Conservation (phyloP, 495 filamentous ascomycete genomes). For the Cercophora sp. region DNA sequence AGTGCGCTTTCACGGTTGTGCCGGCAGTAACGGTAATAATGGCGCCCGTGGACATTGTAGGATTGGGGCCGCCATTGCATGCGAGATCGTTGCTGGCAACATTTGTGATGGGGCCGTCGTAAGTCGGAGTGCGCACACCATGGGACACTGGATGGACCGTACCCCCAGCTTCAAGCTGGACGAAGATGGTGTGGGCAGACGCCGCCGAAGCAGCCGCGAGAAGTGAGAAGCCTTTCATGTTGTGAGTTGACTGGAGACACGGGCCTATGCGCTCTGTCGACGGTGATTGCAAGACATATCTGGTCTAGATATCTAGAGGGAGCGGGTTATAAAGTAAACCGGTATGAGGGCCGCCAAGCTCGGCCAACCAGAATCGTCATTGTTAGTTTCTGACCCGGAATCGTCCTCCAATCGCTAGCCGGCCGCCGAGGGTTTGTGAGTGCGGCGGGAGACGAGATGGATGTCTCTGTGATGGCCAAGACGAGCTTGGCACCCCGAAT, state of each 20-base stretch:
- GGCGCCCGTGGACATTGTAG: slow-evolving; percentile 38
- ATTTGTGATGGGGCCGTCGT: slow-evolving; percentile 50
- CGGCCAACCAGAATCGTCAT: slow-evolving; percentile 1
- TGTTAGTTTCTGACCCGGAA: slow-evolving; percentile 2
- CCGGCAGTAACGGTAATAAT: slow-evolving; percentile 49
- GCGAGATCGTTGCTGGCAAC: slow-evolving; percentile 47
- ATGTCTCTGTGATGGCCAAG: slow-evolving; percentile 8
- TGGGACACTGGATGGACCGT: slow-evolving; percentile 32
- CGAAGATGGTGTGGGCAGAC: slow-evolving; percentile 54
- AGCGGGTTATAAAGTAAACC: too few species aligned
- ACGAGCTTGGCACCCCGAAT: neutral
- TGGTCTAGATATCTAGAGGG: too few species aligned
- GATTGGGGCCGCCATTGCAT: slow-evolving; percentile 57
- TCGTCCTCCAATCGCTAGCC: slow-evolving; percentile 4
- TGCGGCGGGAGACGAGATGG: neutral
- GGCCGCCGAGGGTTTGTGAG: slow-evolving; percentile 5
- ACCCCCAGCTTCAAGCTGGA: slow-evolving; percentile 41
- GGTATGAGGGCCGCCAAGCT: neutral
- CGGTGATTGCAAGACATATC: too few species aligned
- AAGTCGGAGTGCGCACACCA: slow-evolving; percentile 36
- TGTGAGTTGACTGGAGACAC: slow-evolving; percentile 7
- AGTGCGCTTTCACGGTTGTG: slow-evolving; percentile 44
- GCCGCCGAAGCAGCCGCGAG: slow-evolving; percentile 33
- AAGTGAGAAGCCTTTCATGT: slow-evolving; percentile 27
- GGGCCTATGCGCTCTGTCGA: too few species aligned